Base-by-base conservation (phyloP, 495 filamentous ascomycete species). In the Aspergillus steynii region DNA sequence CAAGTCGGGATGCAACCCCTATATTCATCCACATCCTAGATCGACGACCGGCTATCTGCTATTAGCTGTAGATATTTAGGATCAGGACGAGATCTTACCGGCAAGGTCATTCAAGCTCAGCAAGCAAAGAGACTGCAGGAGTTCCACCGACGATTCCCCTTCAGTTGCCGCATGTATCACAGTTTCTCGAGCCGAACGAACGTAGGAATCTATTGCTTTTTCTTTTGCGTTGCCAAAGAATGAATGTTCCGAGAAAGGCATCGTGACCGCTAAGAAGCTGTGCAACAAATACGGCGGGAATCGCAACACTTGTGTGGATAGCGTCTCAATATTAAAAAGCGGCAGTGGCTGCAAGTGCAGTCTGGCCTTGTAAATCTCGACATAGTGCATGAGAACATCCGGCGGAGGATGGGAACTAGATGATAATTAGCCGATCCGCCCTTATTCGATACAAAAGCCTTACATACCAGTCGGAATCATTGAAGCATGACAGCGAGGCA, bases 1-100 rank as follows among this genome's bases (percentile, higher is more conserved):
- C 51, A 53, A 62, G 49, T 15, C 60, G 32, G 5, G 56, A 45
- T 1, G 61, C 57, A 29, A 59, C 57, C 5, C 61, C 53, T 27
- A 60, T 56, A 6, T 26, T 48, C 61, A 64, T 60, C 52, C 56
- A 56, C 5, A 54, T 50, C 32, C 48, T 37, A 8, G 61, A 32
- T 52, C 51, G 51, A 37, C 34, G 29, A 14, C 48, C 31, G 12
- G 42, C 61, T 64, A 20, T 4, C 25, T 20, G 0, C 4, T 2
- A 42, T 56, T 45, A 47, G 25, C 46, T 45, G 25, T 12, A 6
- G n/a, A 12, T 12, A 1, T 29, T 4, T 5, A 25, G 29, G n/a
- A 7, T 5, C 8, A 27, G 26, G n/a, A 34, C 4, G 10, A 0
- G 0, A 29, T 8, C 31, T 50, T 50, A 64, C 61, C 53, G 32